Base-by-base conservation (phyloP, 345 rosid genomes). In the Arabidopsis arenosa region DNA sequence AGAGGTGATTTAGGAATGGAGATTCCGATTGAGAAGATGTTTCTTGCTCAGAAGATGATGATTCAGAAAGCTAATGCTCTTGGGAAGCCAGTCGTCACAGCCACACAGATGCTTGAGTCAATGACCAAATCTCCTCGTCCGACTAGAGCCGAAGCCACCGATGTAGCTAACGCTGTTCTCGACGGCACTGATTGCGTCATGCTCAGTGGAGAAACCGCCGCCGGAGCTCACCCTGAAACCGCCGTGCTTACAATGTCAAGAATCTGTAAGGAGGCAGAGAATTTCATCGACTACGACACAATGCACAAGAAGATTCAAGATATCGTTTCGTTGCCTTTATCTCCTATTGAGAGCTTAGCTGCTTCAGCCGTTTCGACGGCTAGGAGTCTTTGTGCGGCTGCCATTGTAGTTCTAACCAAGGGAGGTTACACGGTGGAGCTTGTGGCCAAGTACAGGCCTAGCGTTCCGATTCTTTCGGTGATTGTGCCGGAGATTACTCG, bases 1-100 rank as follows among this genome's bases (percentile, higher is more conserved):
- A 84, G 90, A 61, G 95, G 90, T 30, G 92, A 87, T 80, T 79
- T 89, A 7, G 95, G 95, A 37, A 89, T 89, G 92, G 95, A 89
- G 83, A 89, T 87, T 40, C 90, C 92, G 1, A 89, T 83, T 4
- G 92, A 89, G 74, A 89, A 86, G 82, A 89, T 87, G 54, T 89
- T 89, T 36, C 83, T 84, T 37, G 92, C 95, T 37, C 92, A 89
- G 77, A 89, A 87, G 66, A 58, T 83, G 74, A 89, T 89, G 95
- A 89, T 89, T 33, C 44, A 51, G 64, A 87, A 80, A 73, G 87
- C 90, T 63, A 89, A 89, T 37, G 83, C 84, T 30, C 82, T 74
- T 44, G 90, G 95, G 12, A 89, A 89, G 73, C 92, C 95, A 5
- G 85, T 87, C 5, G 83, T 81, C 8, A 85, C 88, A 57, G 83